Evolutionary conservation across 495 filamentous ascomycete genomes (phyloP), one percentile per base, ranked within the genome.

Genomic region (Xylaria longipes): DNA sequence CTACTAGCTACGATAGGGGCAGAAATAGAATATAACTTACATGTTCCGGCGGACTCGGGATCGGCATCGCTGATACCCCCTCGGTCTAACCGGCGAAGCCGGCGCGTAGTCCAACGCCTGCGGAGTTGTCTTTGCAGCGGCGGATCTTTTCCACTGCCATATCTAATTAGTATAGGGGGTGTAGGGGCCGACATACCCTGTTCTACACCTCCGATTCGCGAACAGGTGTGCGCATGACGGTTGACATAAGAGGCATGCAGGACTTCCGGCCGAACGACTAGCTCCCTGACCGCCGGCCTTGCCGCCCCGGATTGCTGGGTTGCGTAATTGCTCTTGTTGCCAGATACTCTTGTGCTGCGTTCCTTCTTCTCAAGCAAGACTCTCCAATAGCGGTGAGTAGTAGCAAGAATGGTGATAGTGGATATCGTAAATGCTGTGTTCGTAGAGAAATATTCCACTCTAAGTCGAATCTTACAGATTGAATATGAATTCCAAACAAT

Each of bases 1-100:
- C 2, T 6, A 46, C 17, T 17, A n/a, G 17, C 45, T 3, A 25
- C n/a, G 15, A 31, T 1, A 48, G 22, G 22, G 43, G n/a, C 14
- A 56, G 15, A 41, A 31, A 35, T 15, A 25, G 9, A 39, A 25
- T 5, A 50, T 56, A 12, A 67, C 80, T 72, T 73, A 82, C 80
- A 60, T 77, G 68, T 43, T 72, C 58, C 11, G 78, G 77, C 27
- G 78, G 78, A 2, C 60, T 63, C 39, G 77, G 76, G 57, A 82
- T 82, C 35, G 75, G 66, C 45, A 45, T 39, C 37, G 73, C 72
- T 5, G 37, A 35, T 5, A 37, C 54, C 1, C 33, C 39, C 6
- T 41, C 61, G 29, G 58, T 31, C 39, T 72, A 65, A 1, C 70
- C 72, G 0, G 65, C 56, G 33, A 76, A 67, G 14, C 71, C 74